These are phyloP conservation scores for Cladobotryum mycophilum DNA, from an alignment of 2,329 filamentous ascomycete genomes.

Conservation along the genomic window DNA sequence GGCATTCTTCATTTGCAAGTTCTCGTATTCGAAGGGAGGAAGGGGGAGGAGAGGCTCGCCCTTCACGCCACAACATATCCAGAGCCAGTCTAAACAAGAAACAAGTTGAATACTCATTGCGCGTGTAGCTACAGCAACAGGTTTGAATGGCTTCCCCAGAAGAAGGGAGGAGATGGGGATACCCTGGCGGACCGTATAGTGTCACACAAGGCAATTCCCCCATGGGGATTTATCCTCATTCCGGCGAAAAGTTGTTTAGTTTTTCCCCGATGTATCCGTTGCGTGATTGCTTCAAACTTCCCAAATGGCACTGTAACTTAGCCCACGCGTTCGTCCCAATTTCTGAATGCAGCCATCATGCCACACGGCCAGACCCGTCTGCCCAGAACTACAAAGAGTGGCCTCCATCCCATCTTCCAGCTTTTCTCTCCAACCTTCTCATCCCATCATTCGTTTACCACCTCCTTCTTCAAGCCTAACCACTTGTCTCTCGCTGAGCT, in stretches of 20 bases:
- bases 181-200: neutral
- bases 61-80: neutral
- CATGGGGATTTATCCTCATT: conserved; percentile 1
- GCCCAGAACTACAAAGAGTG: conserved; percentile 14
- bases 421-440: neutral
- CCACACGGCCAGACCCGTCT: neutral
- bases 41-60: neutral
- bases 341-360: conserved; percentile 11
- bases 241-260: conserved; percentile 5
- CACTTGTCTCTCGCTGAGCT: conserved; percentile 12
- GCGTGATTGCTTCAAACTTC: conserved; percentile 1
- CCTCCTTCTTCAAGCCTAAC: conserved; percentile 5
- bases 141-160: too few relatives aligned
- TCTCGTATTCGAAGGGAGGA: neutral
- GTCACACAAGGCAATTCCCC: neutral
- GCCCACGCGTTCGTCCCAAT: neutral
- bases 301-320: neutral
- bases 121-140: too few relatives aligned
- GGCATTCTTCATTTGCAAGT: neutral
- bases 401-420: conserved; percentile 9
- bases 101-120: too few relatives aligned
- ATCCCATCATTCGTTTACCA: neutral
- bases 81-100: too few relatives aligned
- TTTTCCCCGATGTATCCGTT: neutral
- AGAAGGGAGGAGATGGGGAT: too few relatives aligned